Conservation (phyloP, 2,329 filamentous ascomycete species). For the Lachnellula hyalina region DNA sequence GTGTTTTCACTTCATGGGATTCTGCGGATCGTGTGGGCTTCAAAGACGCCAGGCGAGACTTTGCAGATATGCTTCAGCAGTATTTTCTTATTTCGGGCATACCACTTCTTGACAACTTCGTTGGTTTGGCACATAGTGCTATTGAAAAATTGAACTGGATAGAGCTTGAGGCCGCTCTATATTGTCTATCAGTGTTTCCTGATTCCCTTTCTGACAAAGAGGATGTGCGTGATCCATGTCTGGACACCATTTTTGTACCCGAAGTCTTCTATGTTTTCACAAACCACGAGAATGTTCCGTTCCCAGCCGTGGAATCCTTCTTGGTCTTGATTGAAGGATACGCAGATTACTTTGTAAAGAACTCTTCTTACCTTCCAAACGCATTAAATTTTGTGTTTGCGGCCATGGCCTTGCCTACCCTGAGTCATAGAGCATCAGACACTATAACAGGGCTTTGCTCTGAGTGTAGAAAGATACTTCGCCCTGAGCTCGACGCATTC, state of each 20-base stretch:
- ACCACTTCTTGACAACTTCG: constrained; percentile 51
- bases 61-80: constrained; percentile 71
- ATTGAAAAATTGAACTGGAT: constrained; percentile 47
- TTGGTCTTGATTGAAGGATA: constrained; percentile 68
- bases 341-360: constrained; percentile 69
- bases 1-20: constrained; percentile 61
- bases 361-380: constrained; percentile 60
- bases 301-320: constrained; percentile 61
- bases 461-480: constrained; percentile 66
- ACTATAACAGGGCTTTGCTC: constrained; percentile 71
- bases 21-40: constrained; percentile 63
- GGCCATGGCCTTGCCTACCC: constrained; percentile 55
- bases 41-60: constrained; percentile 68
- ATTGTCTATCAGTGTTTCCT: constrained; percentile 60
- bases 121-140: constrained; percentile 47
- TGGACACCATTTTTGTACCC: constrained; percentile 58
- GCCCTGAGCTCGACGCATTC: constrained; percentile 61
- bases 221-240: constrained; percentile 49
- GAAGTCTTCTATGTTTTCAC: constrained; percentile 51
- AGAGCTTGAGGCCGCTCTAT: constrained; percentile 55
- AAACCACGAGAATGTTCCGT: constrained; percentile 48
- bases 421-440: constrained; percentile 65
- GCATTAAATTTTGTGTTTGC: constrained; percentile 71
- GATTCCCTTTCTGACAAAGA: constrained; percentile 56
- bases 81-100: constrained; percentile 59